phyloP scores from a whole-genome alignment of 1,284 basidiomycete genomes.

The Paramarasmius palmivorus region DNA sequence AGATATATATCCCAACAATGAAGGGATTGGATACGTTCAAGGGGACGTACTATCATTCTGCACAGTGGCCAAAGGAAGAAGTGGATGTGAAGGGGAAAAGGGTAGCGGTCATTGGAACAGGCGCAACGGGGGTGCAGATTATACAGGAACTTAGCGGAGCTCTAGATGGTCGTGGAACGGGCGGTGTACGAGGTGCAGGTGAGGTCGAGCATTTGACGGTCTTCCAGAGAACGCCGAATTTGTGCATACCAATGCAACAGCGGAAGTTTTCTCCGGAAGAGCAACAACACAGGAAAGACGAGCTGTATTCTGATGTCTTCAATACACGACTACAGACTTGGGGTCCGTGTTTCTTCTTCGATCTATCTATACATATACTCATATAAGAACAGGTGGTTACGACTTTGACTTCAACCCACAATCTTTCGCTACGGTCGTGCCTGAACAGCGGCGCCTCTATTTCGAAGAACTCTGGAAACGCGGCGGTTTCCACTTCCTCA shows the following conservation, averaged over 20 bases:
- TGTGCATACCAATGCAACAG: slow-evolving; percentile 25
- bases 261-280: slow-evolving; percentile 12
- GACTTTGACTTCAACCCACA: slow-evolving; percentile 4
- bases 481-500: slow-evolving; percentile 21
- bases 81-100: slow-evolving; percentile 22
- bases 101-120: slow-evolving; percentile 26
- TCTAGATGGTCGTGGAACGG: too few relatives aligned
- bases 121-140: slow-evolving; percentile 26
- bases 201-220: slow-evolving; percentile 18
- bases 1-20: slow-evolving; percentile 20
- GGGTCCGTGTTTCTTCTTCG: neutral
- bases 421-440: slow-evolving; percentile 12
- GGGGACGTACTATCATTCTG: slow-evolving; percentile 23
- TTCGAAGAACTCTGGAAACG: slow-evolving; percentile 21
- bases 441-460: slow-evolving; percentile 19
- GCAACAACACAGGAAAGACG: slow-evolving; percentile 14
- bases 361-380: too few relatives aligned
- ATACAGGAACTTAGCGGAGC: too few relatives aligned
- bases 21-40: slow-evolving; percentile 23
- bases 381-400: slow-evolving; percentile 9
- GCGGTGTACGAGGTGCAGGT: too few relatives aligned
- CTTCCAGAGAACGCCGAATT: slow-evolving; percentile 26
- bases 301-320: slow-evolving; percentile 21
- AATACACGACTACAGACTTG: slow-evolving; percentile 21
- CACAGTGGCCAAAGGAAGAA: slow-evolving; percentile 23